A percentile compares a stretch with the other conserved stretches of the same genome.
Evolutionary conservation across 352 stramenopile genomes (phyloP).

Genomic region (Phytophthora citricola): DNA sequence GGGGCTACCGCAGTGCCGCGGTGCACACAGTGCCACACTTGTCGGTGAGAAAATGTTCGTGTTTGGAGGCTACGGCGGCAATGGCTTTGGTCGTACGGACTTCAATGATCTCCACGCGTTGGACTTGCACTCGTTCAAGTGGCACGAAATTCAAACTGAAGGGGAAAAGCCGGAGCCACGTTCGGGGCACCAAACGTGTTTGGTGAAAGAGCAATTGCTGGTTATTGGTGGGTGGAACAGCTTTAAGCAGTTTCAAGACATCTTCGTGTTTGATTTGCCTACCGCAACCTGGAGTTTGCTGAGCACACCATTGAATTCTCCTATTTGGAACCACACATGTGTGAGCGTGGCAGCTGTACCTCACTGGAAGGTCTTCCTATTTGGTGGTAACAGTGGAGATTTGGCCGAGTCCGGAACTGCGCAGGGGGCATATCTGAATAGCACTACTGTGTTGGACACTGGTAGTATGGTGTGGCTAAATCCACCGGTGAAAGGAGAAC

Average conservation of each 20-base stretch:
- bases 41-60: slow-evolving; percentile 92
- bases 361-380: slow-evolving; percentile 98
- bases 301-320: slow-evolving; percentile 55
- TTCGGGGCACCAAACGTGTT: slow-evolving; percentile 93
- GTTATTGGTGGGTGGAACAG: slow-evolving; percentile 97
- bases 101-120: slow-evolving; percentile 96
- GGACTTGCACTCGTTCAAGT: slow-evolving; percentile 92
- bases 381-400: slow-evolving; percentile 96
- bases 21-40: slow-evolving; percentile 91
- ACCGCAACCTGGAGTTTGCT: slow-evolving; percentile 88
- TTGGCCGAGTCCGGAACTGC: slow-evolving; percentile 86
- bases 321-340: slow-evolving; percentile 96
- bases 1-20: slow-evolving; percentile 89
- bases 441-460: slow-evolving; percentile 93
- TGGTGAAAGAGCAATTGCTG: slow-evolving; percentile 92
- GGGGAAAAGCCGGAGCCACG: slow-evolving; percentile 92
- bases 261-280: slow-evolving; percentile 93
- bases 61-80: slow-evolving; percentile 97
- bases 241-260: slow-evolving; percentile 96
- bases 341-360: slow-evolving; percentile 95
- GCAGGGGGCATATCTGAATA: slow-evolving; percentile 91
- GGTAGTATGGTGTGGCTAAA: slow-evolving; percentile 81
- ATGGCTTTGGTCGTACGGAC: slow-evolving; percentile 93
- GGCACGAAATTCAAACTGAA: slow-evolving; percentile 87
- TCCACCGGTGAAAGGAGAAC: slow-evolving; percentile 71